Percentiles rank a stretch among this genome's conserved stretches.
Conservation (phyloP, 257 asterid genomes). For the Petunia axillaris region DNA sequence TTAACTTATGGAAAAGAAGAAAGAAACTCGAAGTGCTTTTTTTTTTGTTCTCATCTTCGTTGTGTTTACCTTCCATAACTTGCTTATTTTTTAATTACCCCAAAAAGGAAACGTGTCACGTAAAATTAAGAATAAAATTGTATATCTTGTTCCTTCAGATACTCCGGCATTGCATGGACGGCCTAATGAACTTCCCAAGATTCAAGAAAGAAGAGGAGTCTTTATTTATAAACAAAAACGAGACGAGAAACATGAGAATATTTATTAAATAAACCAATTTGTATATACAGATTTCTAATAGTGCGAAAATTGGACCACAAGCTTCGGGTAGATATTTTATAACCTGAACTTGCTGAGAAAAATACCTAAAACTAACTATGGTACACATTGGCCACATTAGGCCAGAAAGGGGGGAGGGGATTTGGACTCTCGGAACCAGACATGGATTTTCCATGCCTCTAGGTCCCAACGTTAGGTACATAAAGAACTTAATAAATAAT, state of each 20-base stretch:
- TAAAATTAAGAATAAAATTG: no score
- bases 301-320: slow-evolving; percentile 16
- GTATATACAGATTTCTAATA: slow-evolving; percentile 9
- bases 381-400: slow-evolving; percentile 19
- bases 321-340: slow-evolving; percentile 23
- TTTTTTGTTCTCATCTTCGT: no score
- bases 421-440: slow-evolving; percentile 21
- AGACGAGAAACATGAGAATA: neutral
- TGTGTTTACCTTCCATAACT: no score
- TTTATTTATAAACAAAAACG: neutral
- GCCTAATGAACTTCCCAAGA: neutral
- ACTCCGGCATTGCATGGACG: neutral
- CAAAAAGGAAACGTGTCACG: no score
- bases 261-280: slow-evolving; percentile 21
- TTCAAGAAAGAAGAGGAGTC: neutral
- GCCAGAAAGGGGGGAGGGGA: neutral
- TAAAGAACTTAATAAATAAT: slow-evolving; percentile 13
- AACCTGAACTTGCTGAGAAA: slow-evolving; percentile 5
- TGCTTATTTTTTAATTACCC: no score
- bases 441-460: slow-evolving; percentile 18
- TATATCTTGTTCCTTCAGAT: slow-evolving; percentile 1
- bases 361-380: slow-evolving; percentile 25
- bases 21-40: no score
- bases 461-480: slow-evolving; percentile 24
- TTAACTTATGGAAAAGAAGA: no score